Base-by-base conservation (phyloP, 2,329 filamentous ascomycete genomes). In the Helotiales sp. region DNA sequence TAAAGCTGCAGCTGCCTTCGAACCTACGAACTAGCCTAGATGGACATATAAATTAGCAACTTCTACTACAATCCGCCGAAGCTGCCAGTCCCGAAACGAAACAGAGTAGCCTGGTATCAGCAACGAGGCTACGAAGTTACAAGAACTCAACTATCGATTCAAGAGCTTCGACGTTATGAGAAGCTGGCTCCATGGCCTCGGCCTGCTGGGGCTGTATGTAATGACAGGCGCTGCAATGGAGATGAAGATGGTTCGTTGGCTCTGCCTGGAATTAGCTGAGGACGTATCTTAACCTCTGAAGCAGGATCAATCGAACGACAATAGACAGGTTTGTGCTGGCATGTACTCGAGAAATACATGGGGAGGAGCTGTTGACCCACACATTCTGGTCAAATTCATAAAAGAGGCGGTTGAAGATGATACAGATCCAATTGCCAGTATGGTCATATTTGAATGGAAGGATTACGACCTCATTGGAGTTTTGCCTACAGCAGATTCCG, bases 381-480 rank as follows among this genome's bases (percentile, higher is more conserved):
- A 91, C 76, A 96, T 98, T 72, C 81, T 89, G 66, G 82, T 91
- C 72, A 91, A 91, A 71, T 96, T 96, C 69, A 76, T 88, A 38
- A 81, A 84, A 63, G 74, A 78, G 74, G 81, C 76, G 70, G 79
- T 76, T 72, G 73, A 83, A 68, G 76, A 82, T 57, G 81, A 82
- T 30, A 79, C 86, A 46, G 89, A 96, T 71, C 88, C 90, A 5
- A 79, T 91, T 42, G 88, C 92, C 63, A 96, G 91, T 73, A 76
- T 97, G 66, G 81, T 96, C 52, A 88, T 99, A 63, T 99, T 96
- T 73, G 93, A 99, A 75, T 99, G 93, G 91, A 86, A 83, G 65
- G 95, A 99, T 71, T 86, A 89, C 71, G 76, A 84, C 52, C 79
- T 93, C 55, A 86, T 99, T 63, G 93, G 93, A 42, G 81, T 89